Conservation (phyloP, 2,329 filamentous ascomycete genomes). For the Phialophora expanda region DNA sequence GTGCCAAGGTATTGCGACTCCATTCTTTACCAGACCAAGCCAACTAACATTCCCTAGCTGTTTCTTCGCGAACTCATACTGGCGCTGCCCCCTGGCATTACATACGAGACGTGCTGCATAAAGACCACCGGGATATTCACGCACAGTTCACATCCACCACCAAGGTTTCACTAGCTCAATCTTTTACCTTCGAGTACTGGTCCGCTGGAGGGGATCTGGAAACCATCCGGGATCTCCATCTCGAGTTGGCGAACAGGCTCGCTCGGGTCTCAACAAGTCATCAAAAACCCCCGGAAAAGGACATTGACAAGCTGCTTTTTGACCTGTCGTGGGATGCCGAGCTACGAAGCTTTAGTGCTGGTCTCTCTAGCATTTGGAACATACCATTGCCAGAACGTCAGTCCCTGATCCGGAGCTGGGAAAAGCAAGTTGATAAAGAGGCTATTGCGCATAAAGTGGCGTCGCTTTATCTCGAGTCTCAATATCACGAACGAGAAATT, state of each 20-base stretch:
- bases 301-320: conserved; percentile 22
- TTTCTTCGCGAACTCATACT: conserved; percentile 25
- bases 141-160: conserved; percentile 29
- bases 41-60: conserved; percentile 14
- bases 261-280: conserved; percentile 5
- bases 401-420: conserved; percentile 33
- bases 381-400: conserved; percentile 30
- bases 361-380: conserved; percentile 34
- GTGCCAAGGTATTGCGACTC: conserved; percentile 29
- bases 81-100: conserved; percentile 29
- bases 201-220: conserved; percentile 40
- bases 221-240: conserved; percentile 37
- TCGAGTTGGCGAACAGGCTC: conserved; percentile 36
- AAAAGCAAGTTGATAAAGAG: conserved; percentile 30
- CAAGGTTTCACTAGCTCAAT: conserved; percentile 21
- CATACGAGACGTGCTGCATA: conserved; percentile 23
- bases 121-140: conserved; percentile 25
- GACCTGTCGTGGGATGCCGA: conserved; percentile 28
- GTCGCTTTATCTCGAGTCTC: conserved; percentile 25
- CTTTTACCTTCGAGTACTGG: conserved; percentile 42
- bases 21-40: neutral
- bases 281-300: conserved; percentile 9
- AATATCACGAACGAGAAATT: conserved; percentile 27
- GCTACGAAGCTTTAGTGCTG: conserved; percentile 21
- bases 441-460: conserved; percentile 22